Base-by-base conservation (phyloP, 176 grass and related monocot species). In the Zizania latifolia region DNA sequence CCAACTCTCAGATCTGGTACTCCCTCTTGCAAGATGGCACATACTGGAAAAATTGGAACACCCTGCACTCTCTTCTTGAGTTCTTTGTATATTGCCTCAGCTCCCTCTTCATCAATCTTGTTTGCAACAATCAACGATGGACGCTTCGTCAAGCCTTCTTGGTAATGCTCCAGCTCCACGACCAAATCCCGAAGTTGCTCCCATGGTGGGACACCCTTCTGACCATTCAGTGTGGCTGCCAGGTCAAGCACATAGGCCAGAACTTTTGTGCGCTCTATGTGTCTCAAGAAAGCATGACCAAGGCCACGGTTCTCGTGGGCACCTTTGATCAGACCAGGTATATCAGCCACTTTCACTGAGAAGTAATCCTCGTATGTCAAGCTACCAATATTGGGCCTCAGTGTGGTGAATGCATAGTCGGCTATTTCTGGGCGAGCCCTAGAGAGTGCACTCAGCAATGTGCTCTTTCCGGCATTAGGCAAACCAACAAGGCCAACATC, bases 181-280 rank as follows among this genome's bases (percentile, higher is more conserved):
- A 86, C 80, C 39, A 97, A 53, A 86, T 84, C 93, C 3, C 9
- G 80, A 16, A 97, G 76, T 48, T 97, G 93, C 74, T 97, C 87
- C 93, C 89, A 92, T 40, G 93, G 87, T 22, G 83, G 83, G 80
- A 88, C 78, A 36, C 89, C 90, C 77, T 90, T 97, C 65, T 38
- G 81, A 35, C 87, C 82, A 4, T 68, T 78, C 44, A 92, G 76
- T 9, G 77, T 74, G 50, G 87, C 82, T 39, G 89, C 87, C 58
- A 97, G 69, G 40, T 93, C 93, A 16, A 97, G 84, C 12, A 97
- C 85, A 64, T 88, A 97, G 11, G 85, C 81, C 12, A 97, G 70
- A 82, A 97, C 87, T 81, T 81, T 97, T 16, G 93, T 97, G 37
- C 90, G 84, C 68, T 97, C 93, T 82, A 97, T 90, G 74, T 97